Evolutionary conservation across 352 stramenopile species (phyloP).

Genomic region (Pythium plurisporium): DNA sequence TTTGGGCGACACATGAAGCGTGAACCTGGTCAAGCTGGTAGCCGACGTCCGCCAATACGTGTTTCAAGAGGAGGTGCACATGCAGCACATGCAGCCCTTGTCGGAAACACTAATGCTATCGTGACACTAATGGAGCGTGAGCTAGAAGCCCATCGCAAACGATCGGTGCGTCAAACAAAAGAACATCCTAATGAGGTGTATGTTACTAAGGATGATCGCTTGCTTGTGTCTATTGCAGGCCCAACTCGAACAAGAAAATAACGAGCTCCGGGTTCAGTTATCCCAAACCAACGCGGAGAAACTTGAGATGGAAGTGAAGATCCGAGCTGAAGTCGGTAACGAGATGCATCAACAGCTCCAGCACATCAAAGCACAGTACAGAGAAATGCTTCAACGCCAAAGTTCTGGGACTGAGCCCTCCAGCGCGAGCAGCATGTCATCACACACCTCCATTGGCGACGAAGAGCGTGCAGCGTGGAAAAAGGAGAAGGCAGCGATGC

Average conservation of each 20-base stretch:
- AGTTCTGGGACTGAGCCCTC: slow-evolving; percentile 28
- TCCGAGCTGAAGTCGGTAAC: slow-evolving; percentile 61
- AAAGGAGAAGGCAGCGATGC: slow-evolving; percentile 50
- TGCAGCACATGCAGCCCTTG: not conserved
- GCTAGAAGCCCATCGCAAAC: slow-evolving; percentile 17
- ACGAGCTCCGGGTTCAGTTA: slow-evolving; percentile 50
- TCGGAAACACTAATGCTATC: slow-evolving; percentile 3
- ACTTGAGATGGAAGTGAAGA: slow-evolving; percentile 54
- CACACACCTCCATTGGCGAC: slow-evolving; percentile 13
- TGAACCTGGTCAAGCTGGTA: not conserved
- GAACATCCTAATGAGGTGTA: not conserved
- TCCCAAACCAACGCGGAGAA: slow-evolving; percentile 46
- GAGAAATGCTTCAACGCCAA: slow-evolving; percentile 33
- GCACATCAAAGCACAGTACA: slow-evolving; percentile 57
- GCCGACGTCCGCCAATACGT: slow-evolving; percentile 13
- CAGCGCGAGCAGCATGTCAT: slow-evolving; percentile 13
- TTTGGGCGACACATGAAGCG: slow-evolving; percentile 25
- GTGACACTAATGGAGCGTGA: slow-evolving; percentile 17
- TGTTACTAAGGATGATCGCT: not conserved
- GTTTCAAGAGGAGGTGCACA: not conserved
- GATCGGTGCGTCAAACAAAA: slow-evolving; percentile 12
- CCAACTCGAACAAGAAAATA: slow-evolving; percentile 56
- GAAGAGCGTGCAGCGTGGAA: slow-evolving; percentile 24
- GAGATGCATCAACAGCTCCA: slow-evolving; percentile 67
- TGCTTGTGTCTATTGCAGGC: slow-evolving; percentile 3